phyloP scores from a whole-genome alignment of 208 protist species.

The Borovskyia barvae region DNA sequence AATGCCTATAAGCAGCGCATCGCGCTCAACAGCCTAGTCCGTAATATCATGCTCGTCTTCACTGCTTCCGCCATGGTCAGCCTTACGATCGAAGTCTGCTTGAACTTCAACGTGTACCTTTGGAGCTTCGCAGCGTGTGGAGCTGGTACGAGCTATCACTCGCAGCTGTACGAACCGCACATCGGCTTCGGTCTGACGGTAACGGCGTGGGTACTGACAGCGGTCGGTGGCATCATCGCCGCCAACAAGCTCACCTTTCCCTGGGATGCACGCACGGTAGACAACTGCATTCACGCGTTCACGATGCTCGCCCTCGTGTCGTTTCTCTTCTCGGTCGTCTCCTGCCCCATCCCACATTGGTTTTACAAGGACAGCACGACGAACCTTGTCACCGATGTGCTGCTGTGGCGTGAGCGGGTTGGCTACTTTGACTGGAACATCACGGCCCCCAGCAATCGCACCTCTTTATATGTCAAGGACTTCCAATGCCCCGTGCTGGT shows the following conservation, averaged over 20 bases:
- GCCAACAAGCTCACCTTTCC: conserved; percentile 48
- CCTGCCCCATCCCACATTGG: conserved; percentile 67
- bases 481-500: conserved; percentile 33
- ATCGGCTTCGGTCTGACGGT: conserved; percentile 60
- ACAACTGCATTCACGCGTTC: conserved; percentile 37
- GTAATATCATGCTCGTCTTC: conserved; percentile 31
- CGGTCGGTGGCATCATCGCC: conserved; percentile 42
- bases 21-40: conserved; percentile 21
- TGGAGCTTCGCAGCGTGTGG: conserved; percentile 63
- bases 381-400: conserved; percentile 40
- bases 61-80: conserved; percentile 28
- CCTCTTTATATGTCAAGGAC: conserved; percentile 26
- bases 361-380: conserved; percentile 69
- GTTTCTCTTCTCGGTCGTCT: conserved; percentile 53
- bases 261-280: conserved; percentile 53
- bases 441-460: conserved; percentile 14
- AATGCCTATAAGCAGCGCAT: conserved; percentile 15
- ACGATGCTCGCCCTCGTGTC: conserved; percentile 42
- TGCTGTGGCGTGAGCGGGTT: conserved; percentile 52
- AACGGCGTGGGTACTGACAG: conserved; percentile 59
- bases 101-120: conserved; percentile 75
- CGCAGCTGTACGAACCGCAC: conserved; percentile 64
- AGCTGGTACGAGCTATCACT: conserved; percentile 52
- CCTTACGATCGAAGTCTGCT: conserved; percentile 44
- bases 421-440: conserved; percentile 54